These are phyloP conservation scores for Botryotinia convoluta DNA, from an alignment of 2,329 filamentous ascomycete species.

Conservation along the genomic window DNA sequence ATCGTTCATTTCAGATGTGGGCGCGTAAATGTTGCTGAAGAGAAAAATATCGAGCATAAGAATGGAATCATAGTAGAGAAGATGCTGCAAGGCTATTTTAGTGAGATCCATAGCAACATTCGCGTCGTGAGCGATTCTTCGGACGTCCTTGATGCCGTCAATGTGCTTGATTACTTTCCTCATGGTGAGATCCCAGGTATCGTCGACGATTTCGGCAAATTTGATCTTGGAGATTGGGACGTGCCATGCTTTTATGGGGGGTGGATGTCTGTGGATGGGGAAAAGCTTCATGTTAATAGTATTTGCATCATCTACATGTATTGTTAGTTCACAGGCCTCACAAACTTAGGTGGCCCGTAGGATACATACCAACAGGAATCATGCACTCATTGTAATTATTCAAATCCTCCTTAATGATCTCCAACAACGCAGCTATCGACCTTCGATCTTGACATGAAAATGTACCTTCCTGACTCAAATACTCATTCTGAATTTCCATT, in stretches of 20 bases:
- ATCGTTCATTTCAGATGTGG: constrained; percentile 70
- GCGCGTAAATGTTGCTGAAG: constrained; percentile 87
- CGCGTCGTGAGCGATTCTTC: constrained; percentile 79
- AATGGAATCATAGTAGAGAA: constrained; percentile 90
- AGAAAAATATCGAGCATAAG: constrained; percentile 93
- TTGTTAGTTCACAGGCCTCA: constrained; percentile 19
- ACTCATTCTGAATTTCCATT: constrained; percentile 87
- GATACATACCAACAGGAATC: constrained; percentile 80
- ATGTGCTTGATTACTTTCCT: constrained; percentile 80
- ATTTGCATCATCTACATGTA: constrained; percentile 73
- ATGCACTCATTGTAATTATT: constrained; percentile 98
- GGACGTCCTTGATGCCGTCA: constrained; percentile 86
- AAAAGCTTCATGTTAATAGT: constrained; percentile 97
- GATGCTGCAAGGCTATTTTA: constrained; percentile 80
- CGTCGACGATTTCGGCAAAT: constrained; percentile 60
- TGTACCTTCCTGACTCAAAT: constrained; percentile 57
- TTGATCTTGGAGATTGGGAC: constrained; percentile 77
- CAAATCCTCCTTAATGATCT: constrained; percentile 77
- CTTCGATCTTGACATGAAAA: constrained; percentile 51
- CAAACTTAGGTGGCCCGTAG: background rate
- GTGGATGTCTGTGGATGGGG: constrained; percentile 73
- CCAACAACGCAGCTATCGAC: constrained; percentile 79
- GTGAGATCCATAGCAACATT: constrained; percentile 85
- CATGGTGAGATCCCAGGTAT: constrained; percentile 73
- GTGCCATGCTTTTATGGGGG: constrained; percentile 80